Conservation (phyloP, 371 early-diverging fungal genomes). For the Mortierella polycephala region DNA sequence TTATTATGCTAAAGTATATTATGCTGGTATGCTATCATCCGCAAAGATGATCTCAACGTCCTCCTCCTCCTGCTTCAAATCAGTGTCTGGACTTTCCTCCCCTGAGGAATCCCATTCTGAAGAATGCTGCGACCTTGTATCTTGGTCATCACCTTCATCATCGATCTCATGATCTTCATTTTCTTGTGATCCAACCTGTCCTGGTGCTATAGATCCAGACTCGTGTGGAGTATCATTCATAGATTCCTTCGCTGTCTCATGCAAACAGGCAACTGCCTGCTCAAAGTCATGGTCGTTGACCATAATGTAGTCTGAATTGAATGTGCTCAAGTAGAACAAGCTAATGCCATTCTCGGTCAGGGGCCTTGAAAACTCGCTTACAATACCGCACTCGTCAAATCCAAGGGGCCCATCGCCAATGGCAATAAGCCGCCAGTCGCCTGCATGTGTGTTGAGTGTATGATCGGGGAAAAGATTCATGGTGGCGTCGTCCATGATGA, state of each 20-base stretch:
- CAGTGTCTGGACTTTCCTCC: not conserved
- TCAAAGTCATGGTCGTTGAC: constrained; percentile 49
- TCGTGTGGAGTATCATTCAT: not conserved
- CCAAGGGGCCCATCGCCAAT: constrained; percentile 52
- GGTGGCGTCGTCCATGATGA: constrained; percentile 50
- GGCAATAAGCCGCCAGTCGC: constrained; percentile 50
- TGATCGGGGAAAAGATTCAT: constrained; percentile 46
- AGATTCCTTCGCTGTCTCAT: constrained; percentile 17
- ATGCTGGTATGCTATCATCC: not conserved
- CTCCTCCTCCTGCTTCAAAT: not conserved
- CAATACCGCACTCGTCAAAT: constrained; percentile 49
- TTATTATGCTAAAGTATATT: no score
- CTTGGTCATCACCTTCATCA: not conserved
- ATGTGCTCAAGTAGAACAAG: constrained; percentile 46
- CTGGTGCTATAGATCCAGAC: not conserved
- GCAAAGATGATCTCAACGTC: constrained; percentile 7
- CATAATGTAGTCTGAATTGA: constrained; percentile 50
- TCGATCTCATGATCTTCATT: not conserved
- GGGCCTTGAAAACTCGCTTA: constrained; percentile 43
- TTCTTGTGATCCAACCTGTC: not conserved
- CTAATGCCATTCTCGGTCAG: constrained; percentile 33
- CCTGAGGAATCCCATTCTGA: not conserved
- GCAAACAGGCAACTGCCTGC: constrained; percentile 19
- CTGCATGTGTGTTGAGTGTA: constrained; percentile 49
- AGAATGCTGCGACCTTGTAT: not conserved